Conservation (phyloP, 805 yeast genomes). For the Komagataella ulmi region DNA sequence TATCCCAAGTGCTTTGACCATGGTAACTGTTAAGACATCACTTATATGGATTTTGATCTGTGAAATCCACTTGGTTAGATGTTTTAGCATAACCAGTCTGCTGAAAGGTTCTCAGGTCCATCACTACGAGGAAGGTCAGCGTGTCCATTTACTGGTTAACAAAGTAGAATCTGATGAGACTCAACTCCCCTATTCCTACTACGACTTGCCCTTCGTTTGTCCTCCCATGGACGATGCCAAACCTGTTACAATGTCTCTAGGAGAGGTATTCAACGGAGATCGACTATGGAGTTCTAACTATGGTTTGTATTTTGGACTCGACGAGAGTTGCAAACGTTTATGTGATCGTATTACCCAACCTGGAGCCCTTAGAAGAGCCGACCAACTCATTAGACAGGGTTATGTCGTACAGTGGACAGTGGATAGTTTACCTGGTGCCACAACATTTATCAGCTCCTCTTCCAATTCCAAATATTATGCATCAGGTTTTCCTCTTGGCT, state of each 20-base stretch:
- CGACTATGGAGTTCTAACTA: slow-evolving; percentile 67
- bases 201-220: slow-evolving; percentile 71
- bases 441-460: slow-evolving; percentile 53
- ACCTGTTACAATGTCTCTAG: slow-evolving; percentile 55
- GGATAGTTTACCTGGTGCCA: slow-evolving; percentile 81
- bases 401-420: slow-evolving; percentile 77
- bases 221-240: slow-evolving; percentile 43
- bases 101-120: not conserved
- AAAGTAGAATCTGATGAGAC: slow-evolving; percentile 70
- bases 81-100: not conserved
- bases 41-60: not conserved
- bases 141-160: slow-evolving; percentile 59
- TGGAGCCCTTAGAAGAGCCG: slow-evolving; percentile 40
- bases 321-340: slow-evolving; percentile 47
- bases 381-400: slow-evolving; percentile 46
- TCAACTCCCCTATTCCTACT: slow-evolving; percentile 64
- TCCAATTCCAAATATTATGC: slow-evolving; percentile 51
- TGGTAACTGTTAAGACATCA: not conserved
- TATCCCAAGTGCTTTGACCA: not conserved
- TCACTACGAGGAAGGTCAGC: slow-evolving; percentile 35
- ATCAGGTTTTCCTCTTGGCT: slow-evolving; percentile 81
- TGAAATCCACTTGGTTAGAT: not conserved
- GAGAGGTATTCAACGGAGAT: slow-evolving; percentile 74
- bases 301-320: slow-evolving; percentile 48
- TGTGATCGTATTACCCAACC: slow-evolving; percentile 55